Percentiles rank a stretch among this genome's conserved stretches.
phyloP scores from a whole-genome alignment of 169 alveolate species.

The Plasmodium relictum region DNA sequence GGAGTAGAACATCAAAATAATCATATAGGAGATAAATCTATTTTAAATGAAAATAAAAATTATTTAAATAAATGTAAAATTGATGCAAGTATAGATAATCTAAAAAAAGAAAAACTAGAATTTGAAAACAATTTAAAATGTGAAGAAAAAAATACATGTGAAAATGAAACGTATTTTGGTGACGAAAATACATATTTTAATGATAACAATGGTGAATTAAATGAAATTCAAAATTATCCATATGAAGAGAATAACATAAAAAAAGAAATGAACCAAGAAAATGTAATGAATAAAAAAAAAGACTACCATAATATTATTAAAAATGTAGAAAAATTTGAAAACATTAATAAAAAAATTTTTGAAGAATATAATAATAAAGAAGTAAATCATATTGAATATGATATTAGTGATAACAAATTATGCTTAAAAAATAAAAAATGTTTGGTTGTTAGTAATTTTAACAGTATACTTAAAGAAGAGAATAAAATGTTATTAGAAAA shows the following conservation, averaged over 20 bases:
- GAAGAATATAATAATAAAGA: neutral
- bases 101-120: neutral
- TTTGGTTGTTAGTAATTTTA: slow-evolving; percentile 30
- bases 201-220: neutral
- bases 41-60: slow-evolving; percentile 1
- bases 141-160: slow-evolving; percentile 3
- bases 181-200: slow-evolving; percentile 36
- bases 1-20: neutral
- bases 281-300: neutral
- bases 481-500: slow-evolving; percentile 26
- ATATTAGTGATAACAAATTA: neutral
- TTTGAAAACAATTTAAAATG: neutral
- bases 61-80: neutral
- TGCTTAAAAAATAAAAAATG: slow-evolving; percentile 14
- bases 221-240: neutral
- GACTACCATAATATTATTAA: neutral
- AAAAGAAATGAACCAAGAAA: slow-evolving; percentile 1
- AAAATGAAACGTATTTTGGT: slow-evolving; percentile 43
- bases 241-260: neutral
- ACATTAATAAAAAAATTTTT: neutral
- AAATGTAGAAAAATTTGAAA: neutral
- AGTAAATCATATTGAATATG: too few relatives aligned
- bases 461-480: slow-evolving; percentile 25
- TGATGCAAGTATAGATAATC: neutral
- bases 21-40: neutral